Percentiles rank a stretch among this genome's conserved stretches.
These are phyloP conservation scores for Nothophoma quercina DNA, from an alignment of 2,329 filamentous ascomycete species.

Conservation along the genomic window DNA sequence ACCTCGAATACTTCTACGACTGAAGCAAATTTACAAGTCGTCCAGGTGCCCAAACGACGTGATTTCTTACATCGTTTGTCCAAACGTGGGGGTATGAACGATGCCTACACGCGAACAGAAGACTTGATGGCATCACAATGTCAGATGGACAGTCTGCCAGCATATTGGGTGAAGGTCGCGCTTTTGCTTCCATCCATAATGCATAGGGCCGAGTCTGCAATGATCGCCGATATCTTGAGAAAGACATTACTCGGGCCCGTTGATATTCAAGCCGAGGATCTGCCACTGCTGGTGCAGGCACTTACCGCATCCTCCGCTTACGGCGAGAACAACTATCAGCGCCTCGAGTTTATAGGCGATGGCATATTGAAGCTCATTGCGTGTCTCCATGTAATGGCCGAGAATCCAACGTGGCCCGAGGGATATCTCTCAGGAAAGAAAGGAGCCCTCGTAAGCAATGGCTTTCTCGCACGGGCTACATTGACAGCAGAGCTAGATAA, in stretches of 20 bases:
- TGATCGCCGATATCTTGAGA: conserved; percentile 69
- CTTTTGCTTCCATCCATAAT: conserved; percentile 76
- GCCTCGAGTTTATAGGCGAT: conserved; percentile 88
- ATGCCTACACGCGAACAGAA: conserved; percentile 53
- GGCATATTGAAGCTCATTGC: conserved; percentile 79
- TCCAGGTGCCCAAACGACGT: conserved; percentile 60
- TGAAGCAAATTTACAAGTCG: conserved; percentile 23
- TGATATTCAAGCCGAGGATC: conserved; percentile 56
- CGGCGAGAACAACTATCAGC: conserved; percentile 75
- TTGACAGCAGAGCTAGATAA: conserved; percentile 69
- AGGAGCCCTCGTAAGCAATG: conserved; percentile 76
- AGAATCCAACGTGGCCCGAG: conserved; percentile 74
- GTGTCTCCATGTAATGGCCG: conserved; percentile 68
- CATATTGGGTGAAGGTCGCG: conserved; percentile 59
- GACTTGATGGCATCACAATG: conserved; percentile 60
- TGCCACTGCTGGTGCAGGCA: conserved; percentile 69
- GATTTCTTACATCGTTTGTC: conserved; percentile 64
- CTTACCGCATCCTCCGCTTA: conserved; percentile 71
- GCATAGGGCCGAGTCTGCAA: conserved; percentile 69
- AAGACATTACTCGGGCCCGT: conserved; percentile 62
- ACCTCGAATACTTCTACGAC: not conserved
- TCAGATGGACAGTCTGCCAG: conserved; percentile 56
- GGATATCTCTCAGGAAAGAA: conserved; percentile 75
- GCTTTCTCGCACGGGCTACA: conserved; percentile 71
- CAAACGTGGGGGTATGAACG: conserved; percentile 19